Base-by-base conservation (phyloP, 176 grass and related monocot species). In the Aegilops sharonensis region DNA sequence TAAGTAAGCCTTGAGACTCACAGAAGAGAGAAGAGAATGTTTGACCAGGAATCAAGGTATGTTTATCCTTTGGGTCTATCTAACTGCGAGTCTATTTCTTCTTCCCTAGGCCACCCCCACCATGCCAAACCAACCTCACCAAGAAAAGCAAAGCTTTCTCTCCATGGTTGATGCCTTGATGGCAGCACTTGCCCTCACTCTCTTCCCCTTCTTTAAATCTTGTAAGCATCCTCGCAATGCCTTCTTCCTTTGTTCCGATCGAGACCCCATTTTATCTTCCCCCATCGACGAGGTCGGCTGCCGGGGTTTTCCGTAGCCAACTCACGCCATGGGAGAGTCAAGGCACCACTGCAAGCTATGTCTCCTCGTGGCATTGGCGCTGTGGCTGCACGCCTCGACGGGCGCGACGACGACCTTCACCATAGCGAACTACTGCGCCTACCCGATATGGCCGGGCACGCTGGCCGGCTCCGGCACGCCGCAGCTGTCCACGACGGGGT, bases 361-460 rank as follows among this genome's bases (percentile, higher is more conserved):
- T 5, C 40, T 84, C 31, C 72, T 92, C 5, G 25, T 83, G 50
- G 35, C 84, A 13, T 40, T 87, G 37, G 57, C 59, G 9, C 47
- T 80, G 2, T 80, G 89, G 50, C 31, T 68, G 7, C 81, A 79
- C 4, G 56, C 56, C 0, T 89, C 91, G 11, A 72, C 32, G 64
- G 64, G 83, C 3, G 75, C 50, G 56, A 3, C 56, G 6, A 74
- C 43, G 73, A 94, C 86, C 57, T 98, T 98, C 79, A 95, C 93
- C 32, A 88, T 95, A 72, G 87, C 83, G 11, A 98, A 98, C 84
- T 93, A 95, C 85, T 98, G 96, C 78, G 52, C 90, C 4, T 60
- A 94, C 48, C 69, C 96, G 20, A 94, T 98, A 32, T 98, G 96
- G 96, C 93, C 96, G 15, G 96, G 90, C 14, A 98, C 91, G 18